These are phyloP conservation scores for Kazachstania africana DNA, from an alignment of 805 yeast species.

Conservation along the genomic window DNA sequence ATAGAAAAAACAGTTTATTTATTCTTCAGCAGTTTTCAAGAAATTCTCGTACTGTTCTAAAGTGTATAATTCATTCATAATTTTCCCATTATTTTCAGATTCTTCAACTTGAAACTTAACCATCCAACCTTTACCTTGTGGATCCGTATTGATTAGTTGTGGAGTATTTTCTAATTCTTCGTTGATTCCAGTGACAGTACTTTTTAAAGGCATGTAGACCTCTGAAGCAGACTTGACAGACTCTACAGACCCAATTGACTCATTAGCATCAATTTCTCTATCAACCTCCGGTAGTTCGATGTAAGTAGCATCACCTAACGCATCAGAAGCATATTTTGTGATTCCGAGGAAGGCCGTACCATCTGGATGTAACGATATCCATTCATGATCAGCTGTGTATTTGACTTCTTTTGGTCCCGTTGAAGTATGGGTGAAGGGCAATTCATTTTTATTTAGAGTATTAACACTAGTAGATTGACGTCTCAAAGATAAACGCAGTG, in stretches of 20 bases:
- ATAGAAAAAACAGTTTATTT: slow-evolving; percentile 8
- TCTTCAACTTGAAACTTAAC: slow-evolving; percentile 58
- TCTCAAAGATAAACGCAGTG: slow-evolving; percentile 4
- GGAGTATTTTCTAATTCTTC: slow-evolving; percentile 56
- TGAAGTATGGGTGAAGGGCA: slow-evolving; percentile 23
- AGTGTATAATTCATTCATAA: slow-evolving; percentile 39
- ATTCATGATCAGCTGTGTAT: slow-evolving; percentile 88
- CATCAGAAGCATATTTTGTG: slow-evolving; percentile 89
- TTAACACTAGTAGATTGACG: slow-evolving; percentile 5
- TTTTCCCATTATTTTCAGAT: slow-evolving; percentile 30
- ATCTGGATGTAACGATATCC: slow-evolving; percentile 81
- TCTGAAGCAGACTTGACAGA: slow-evolving; percentile 91
- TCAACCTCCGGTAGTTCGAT: slow-evolving; percentile 80
- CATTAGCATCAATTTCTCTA: slow-evolving; percentile 53
- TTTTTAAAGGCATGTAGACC: slow-evolving; percentile 77
- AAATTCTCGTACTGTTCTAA: slow-evolving; percentile 46
- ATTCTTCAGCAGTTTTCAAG: slow-evolving; percentile 40
- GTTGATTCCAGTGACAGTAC: slow-evolving; percentile 66
- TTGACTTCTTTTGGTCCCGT: slow-evolving; percentile 33
- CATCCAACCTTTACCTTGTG: slow-evolving; percentile 91
- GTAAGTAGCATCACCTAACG: slow-evolving; percentile 92
- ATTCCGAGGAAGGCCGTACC: slow-evolving; percentile 83
- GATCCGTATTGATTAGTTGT: slow-evolving; percentile 71
- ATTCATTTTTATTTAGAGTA: slow-evolving; percentile 19
- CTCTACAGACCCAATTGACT: slow-evolving; percentile 85